Conservation (phyloP, 257 asterid species). For the Rauvolfia tetraphylla region DNA sequence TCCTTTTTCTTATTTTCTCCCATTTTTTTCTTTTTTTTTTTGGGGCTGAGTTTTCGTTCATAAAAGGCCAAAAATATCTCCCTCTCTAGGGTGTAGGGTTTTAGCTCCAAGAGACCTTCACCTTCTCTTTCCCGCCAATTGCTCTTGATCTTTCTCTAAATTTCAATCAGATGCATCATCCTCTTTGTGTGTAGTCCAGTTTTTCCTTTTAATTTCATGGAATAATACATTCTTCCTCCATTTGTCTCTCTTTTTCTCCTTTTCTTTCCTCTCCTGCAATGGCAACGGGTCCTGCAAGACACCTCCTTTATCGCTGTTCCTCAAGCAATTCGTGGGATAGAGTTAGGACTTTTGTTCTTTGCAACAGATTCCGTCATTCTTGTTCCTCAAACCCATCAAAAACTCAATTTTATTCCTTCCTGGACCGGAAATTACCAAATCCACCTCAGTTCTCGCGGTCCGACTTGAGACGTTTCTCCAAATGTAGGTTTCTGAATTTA, state of each 20-base stretch:
- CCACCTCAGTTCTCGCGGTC: slow-evolving; percentile 22
- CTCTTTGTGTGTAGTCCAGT: background rate
- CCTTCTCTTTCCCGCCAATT: slow-evolving; percentile 11
- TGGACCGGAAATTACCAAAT: slow-evolving; percentile 14
- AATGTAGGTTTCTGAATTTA: slow-evolving; percentile 18
- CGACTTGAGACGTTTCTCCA: slow-evolving; percentile 17
- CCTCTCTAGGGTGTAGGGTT: slow-evolving; percentile 24
- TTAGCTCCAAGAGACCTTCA: background rate
- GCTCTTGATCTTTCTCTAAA: background rate
- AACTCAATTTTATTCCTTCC: slow-evolving; percentile 18
- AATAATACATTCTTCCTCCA: background rate
- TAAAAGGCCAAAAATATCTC: no score
- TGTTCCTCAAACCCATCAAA: slow-evolving; percentile 21
- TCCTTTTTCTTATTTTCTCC: no score
- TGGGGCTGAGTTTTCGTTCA: no score
- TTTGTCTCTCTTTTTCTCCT: no score
- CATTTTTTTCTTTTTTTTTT: no score
- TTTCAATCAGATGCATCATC: background rate
- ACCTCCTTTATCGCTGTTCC: slow-evolving; percentile 45
- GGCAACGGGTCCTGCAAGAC: slow-evolving; percentile 52
- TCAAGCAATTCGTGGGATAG: slow-evolving; percentile 24
- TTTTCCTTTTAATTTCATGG: background rate
- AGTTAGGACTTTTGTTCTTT: slow-evolving; percentile 26
- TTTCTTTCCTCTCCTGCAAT: slow-evolving; percentile 21
- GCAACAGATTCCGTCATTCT: slow-evolving; percentile 32